Base-by-base conservation (phyloP, 257 asterid genomes). In the Plantago elongata region DNA sequence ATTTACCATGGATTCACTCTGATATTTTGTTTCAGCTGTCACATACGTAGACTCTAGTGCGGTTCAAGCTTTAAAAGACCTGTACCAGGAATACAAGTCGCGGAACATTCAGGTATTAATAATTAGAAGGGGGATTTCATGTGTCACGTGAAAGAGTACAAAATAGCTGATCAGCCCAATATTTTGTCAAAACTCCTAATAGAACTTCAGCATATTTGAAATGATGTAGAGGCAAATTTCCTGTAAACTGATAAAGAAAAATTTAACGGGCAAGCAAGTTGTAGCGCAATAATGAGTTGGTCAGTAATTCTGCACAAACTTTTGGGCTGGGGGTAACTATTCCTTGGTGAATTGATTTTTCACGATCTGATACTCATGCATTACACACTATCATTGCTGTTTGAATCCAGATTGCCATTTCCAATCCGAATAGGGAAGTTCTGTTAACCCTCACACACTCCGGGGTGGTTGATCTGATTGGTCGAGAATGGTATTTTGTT, bases 11-110 rank as follows among this genome's bases (percentile, higher is more conserved):
- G 18, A 38, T 22, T 74, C 51, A 37, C 27, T n/a, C 5, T n/a
- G 8, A 8, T 69, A 50, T 51, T 76, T 51, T 66, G 46, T 77
- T 79, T 74, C 90, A 92, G 99, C 99, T 54, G 83, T 77, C 62
- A 92, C 99, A 17, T 92, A 92, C 54, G 80, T 92, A 56, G 99
- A 92, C 68, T 89, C 99, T 45, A 92, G 99, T 64, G 99, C 97
- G 5, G 90, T 89, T 67, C 91, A 92, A 81, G 95, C 96, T 59
- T 60, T 92, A 65, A 92, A 89, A 67, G 99, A 92, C 72, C 78
- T 92, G 71, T 63, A 89, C 68, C 88, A 81, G 30, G 97, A 92
- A 74, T 92, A 92, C 83, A 86, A 77, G 65, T 83, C 94, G 4
- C 73, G 97, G 22, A 82, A 87, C 77, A 92, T 89, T 75, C 96